A percentile compares a stretch with the other conserved stretches of the same genome.
Evolutionary conservation across 371 early-diverging fungal genomes (phyloP).

Genomic region (Thermomucor indicae-seudaticae): DNA sequence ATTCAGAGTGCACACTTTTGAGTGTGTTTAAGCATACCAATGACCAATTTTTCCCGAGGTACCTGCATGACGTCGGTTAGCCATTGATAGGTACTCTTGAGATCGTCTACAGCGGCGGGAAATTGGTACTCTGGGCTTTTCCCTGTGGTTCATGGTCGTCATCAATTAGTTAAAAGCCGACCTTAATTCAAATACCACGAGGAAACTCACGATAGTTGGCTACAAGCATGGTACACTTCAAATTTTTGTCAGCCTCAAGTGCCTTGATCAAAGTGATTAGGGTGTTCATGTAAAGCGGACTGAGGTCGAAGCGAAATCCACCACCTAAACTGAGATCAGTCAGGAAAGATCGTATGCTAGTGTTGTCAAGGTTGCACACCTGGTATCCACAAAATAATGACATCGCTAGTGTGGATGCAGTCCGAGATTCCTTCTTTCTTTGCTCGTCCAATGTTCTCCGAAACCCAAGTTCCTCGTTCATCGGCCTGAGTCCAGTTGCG

Average conservation of each 20-base stretch:
- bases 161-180: no score
- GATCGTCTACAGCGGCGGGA: constrained; percentile 29
- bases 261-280: constrained; percentile 31
- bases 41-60: constrained; percentile 7
- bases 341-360: background rate
- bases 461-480: constrained; percentile 24
- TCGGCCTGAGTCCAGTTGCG: constrained; percentile 5
- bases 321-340: constrained; percentile 21
- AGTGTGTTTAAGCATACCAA: background rate
- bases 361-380: constrained; percentile 13
- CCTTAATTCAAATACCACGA: background rate
- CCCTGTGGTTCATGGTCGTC: constrained; percentile 5
- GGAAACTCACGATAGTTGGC: constrained; percentile 28
- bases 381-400: constrained; percentile 39
- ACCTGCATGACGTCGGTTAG: constrained; percentile 19
- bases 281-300: constrained; percentile 25
- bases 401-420: constrained; percentile 23
- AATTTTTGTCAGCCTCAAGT: constrained; percentile 31
- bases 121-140: constrained; percentile 22
- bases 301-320: constrained; percentile 35
- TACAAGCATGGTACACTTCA: constrained; percentile 36
- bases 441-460: constrained; percentile 22
- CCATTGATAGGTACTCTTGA: constrained; percentile 28
- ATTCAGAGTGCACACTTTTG: no score
- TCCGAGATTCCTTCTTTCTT: constrained; percentile 33